These are phyloP conservation scores for Aspergillus sp. DNA, from an alignment of 2,329 filamentous ascomycete genomes.

Conservation along the genomic window DNA sequence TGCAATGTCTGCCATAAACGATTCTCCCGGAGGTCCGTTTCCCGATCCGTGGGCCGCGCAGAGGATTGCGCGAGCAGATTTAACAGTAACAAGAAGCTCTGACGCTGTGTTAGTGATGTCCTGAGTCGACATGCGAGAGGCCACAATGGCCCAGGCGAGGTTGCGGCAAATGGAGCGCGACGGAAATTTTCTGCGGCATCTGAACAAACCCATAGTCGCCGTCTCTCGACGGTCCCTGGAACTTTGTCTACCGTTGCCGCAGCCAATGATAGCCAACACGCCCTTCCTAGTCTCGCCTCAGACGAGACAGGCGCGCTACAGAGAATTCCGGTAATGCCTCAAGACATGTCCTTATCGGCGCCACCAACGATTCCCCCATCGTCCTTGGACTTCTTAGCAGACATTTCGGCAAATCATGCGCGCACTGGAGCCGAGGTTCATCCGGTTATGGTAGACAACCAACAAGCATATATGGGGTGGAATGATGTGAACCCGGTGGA, in stretches of 20 bases:
- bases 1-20: conserved; percentile 48
- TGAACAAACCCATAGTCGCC: conserved; percentile 20
- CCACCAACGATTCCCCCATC: conserved; percentile 24
- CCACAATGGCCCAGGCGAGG: conserved; percentile 28
- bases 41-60: not conserved
- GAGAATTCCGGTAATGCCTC: conserved; percentile 12
- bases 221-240: conserved; percentile 12
- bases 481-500: conserved; percentile 18
- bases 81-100: conserved; percentile 2
- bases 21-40: conserved; percentile 45
- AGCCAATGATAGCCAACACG: conserved; percentile 8
- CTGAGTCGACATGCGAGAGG: conserved; percentile 46
- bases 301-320: conserved; percentile 12
- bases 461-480: conserved; percentile 26
- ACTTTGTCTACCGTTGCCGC: conserved; percentile 7
- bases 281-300: conserved; percentile 9
- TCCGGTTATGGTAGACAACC: conserved; percentile 21
- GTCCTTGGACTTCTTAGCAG: conserved; percentile 35
- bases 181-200: conserved; percentile 23
- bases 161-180: conserved; percentile 4
- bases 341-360: conserved; percentile 20
- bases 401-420: conserved; percentile 24
- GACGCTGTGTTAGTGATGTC: conserved; percentile 35
- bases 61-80: not conserved
- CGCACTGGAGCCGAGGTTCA: conserved; percentile 22